These are phyloP conservation scores for Candida easanensis DNA, from an alignment of 805 yeast species.

Conservation along the genomic window DNA sequence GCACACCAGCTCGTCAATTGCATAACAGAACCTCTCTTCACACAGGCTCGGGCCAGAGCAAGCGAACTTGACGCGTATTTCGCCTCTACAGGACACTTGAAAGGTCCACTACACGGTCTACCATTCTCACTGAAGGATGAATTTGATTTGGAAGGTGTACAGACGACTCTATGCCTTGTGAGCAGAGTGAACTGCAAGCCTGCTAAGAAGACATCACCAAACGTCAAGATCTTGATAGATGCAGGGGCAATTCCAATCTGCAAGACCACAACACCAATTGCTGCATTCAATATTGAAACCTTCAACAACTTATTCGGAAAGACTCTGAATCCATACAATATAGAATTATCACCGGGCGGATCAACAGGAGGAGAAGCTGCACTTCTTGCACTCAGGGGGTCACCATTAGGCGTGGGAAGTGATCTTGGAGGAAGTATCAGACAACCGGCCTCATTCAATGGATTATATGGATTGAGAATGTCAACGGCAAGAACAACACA, in stretches of 20 bases:
- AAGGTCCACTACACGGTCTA: slow-evolving; percentile 67
- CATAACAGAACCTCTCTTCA: slow-evolving; percentile 39
- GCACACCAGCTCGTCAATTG: slow-evolving; percentile 51
- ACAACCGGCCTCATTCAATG: slow-evolving; percentile 43
- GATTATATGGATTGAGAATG: slow-evolving; percentile 42
- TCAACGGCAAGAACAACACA: slow-evolving; percentile 40
- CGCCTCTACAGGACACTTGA: slow-evolving; percentile 40
- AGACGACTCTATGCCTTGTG: slow-evolving; percentile 47
- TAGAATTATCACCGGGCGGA: slow-evolving; percentile 47
- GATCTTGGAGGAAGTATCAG: slow-evolving; percentile 55
- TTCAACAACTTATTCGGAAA: slow-evolving; percentile 42
- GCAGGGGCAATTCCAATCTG: slow-evolving; percentile 52
- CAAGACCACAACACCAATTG: slow-evolving; percentile 52
- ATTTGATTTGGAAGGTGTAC: slow-evolving; percentile 40
- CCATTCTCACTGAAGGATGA: slow-evolving; percentile 59
- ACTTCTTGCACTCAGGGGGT: slow-evolving; percentile 41
- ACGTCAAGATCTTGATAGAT: slow-evolving; percentile 38
- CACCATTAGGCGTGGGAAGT: slow-evolving; percentile 51
- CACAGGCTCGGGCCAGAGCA: slow-evolving; percentile 56
- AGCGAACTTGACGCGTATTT: slow-evolving; percentile 48
- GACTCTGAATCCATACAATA: slow-evolving; percentile 43
- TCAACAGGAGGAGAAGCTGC: slow-evolving; percentile 56
- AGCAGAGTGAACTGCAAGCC: slow-evolving; percentile 46
- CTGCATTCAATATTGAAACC: slow-evolving; percentile 48
- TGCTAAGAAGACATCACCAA: slow-evolving; percentile 38